These are phyloP conservation scores for Candolleomyces efflorescens DNA, from an alignment of 768 basidiomycete species.

Conservation along the genomic window DNA sequence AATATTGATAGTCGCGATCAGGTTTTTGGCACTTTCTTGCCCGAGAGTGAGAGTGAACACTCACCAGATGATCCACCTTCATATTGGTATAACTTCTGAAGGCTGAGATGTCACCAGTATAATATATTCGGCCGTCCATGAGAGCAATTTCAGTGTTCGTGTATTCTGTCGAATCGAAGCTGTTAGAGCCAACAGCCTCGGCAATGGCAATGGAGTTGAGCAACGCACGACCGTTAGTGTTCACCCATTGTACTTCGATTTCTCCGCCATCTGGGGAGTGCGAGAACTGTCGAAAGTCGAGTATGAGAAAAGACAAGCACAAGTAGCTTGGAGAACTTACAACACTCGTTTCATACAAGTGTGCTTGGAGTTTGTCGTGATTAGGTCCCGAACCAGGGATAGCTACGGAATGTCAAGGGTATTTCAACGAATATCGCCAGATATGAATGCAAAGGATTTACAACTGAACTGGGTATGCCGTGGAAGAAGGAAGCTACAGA, in stretches of 20 bases:
- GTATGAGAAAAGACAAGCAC: not conserved
- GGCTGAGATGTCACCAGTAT: slow-evolving; percentile 15
- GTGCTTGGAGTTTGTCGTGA: slow-evolving; percentile 8
- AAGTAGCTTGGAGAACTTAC: slow-evolving; percentile 5
- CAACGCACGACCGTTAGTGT: slow-evolving; percentile 15
- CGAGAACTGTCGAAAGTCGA: slow-evolving; percentile 12
- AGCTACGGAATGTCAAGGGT: slow-evolving; percentile 2
- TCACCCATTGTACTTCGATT: slow-evolving; percentile 18
- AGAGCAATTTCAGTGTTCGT: slow-evolving; percentile 13
- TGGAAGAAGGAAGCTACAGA: slow-evolving; percentile 16
- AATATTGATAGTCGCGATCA: not conserved
- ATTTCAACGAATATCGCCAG: not conserved
- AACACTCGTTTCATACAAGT: slow-evolving; percentile 15
- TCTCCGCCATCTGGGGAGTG: slow-evolving; percentile 12
- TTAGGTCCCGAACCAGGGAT: slow-evolving; percentile 9
- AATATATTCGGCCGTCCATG: slow-evolving; percentile 16
- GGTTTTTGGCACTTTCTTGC: no score
- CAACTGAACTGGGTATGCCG: slow-evolving; percentile 12
- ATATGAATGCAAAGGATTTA: not conserved
- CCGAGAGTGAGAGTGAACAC: not conserved
- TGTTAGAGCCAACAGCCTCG: not conserved
- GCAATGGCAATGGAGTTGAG: no score
- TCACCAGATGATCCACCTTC: slow-evolving; percentile 11
- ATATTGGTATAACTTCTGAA: slow-evolving; percentile 11
- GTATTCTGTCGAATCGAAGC: slow-evolving; percentile 6